A percentile compares a stretch with the other conserved stretches of the same genome.
These are phyloP conservation scores for Quercus phellos DNA, from an alignment of 331 rosid species.

Conservation along the genomic window DNA sequence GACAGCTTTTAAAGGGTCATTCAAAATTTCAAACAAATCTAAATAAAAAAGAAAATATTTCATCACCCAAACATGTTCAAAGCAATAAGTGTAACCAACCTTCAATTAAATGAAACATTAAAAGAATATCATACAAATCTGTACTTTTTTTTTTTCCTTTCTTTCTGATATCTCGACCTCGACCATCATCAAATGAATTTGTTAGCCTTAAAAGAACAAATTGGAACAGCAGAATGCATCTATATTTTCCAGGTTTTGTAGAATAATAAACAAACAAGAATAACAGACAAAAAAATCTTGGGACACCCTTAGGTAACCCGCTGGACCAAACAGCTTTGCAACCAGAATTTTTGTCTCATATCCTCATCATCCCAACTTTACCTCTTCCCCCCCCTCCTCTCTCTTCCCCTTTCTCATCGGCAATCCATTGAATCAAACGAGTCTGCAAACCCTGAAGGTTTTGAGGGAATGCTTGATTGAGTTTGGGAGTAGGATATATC, in stretches of 20 bases:
- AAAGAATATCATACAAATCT: conserved; percentile 22
- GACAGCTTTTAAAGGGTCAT: too few relatives aligned
- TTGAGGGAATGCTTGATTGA: conserved; percentile 73
- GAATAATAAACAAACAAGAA: conserved; percentile 8
- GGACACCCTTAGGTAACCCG: conserved; percentile 15
- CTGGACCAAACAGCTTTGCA: conserved; percentile 28
- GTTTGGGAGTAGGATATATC: conserved; percentile 56
- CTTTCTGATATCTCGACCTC: background rate
- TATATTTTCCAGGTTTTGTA: conserved; percentile 12
- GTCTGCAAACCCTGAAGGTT: conserved; percentile 60
- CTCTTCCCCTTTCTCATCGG: conserved; percentile 31
- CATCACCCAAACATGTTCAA: background rate
- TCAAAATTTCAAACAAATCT: background rate
- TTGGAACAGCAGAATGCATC: background rate
- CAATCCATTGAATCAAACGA: conserved; percentile 66
- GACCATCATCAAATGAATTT: conserved; percentile 18
- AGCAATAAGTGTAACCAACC: background rate
- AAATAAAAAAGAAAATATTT: background rate
- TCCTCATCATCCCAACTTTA: background rate
- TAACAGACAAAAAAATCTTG: conserved; percentile 24
- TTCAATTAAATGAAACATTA: background rate
- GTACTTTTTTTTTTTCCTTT: background rate
- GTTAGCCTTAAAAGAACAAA: conserved; percentile 21
- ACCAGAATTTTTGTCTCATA: background rate
- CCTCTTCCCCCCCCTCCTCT: background rate